Conservation (phyloP, 2,329 filamentous ascomycete species). For the Erysiphe pulchra region DNA sequence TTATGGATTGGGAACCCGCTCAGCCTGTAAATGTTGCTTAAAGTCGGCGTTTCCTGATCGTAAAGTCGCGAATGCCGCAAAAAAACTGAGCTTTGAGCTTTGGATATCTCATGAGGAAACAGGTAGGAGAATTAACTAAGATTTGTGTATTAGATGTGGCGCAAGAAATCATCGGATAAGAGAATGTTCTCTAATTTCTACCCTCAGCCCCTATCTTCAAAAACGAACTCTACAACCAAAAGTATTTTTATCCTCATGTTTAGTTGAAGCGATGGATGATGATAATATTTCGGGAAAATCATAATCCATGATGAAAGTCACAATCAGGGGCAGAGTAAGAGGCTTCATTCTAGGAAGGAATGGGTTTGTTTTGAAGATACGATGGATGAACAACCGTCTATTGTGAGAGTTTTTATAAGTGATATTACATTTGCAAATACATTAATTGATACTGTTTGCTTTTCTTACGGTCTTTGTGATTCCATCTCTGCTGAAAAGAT, state of each 20-base stretch:
- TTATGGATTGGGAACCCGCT: too few relatives aligned
- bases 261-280: neutral
- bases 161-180: neutral
- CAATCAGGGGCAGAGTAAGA: neutral
- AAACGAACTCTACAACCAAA: neutral
- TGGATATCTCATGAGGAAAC: neutral
- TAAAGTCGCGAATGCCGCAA: too few relatives aligned
- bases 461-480: too few relatives aligned
- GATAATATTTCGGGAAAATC: neutral
- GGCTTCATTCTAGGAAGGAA: neutral
- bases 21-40: too few relatives aligned
- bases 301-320: neutral
- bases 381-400: neutral
- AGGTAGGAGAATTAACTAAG: neutral
- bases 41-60: too few relatives aligned
- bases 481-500: too few relatives aligned
- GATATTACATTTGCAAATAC: neutral
- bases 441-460: too few relatives aligned
- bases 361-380: neutral
- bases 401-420: neutral
- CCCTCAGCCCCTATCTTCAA: neutral
- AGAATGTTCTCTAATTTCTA: neutral
- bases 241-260: neutral
- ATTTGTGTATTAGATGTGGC: neutral
- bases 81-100: neutral